phyloP scores from a whole-genome alignment of 495 filamentous ascomycete species.

The Podospora bellae-mahoneyi region DNA sequence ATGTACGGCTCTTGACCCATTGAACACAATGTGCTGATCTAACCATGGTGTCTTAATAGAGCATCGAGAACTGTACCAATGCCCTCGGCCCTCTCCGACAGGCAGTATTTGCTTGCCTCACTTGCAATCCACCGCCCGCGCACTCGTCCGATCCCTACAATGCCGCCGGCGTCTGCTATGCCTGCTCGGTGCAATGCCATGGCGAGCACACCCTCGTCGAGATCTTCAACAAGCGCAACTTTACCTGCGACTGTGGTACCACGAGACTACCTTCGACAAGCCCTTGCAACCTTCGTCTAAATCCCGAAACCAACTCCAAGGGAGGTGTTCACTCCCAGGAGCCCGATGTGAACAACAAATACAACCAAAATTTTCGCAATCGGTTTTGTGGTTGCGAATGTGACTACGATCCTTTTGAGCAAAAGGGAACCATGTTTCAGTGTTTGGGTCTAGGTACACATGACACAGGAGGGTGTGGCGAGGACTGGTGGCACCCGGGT shows the following conservation, averaged over 20 bases:
- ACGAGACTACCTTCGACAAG: constrained; percentile 65
- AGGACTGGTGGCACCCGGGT: constrained; percentile 99
- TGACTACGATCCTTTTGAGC: constrained; percentile 76
- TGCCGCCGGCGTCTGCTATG: constrained; percentile 87
- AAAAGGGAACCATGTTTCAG: constrained; percentile 99
- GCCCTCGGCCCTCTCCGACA: constrained; percentile 83
- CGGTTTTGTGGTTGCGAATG: constrained; percentile 87
- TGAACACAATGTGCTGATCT: not conserved
- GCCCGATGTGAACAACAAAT: constrained; percentile 70
- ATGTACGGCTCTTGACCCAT: constrained; percentile 48
- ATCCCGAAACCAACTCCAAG: constrained; percentile 68
- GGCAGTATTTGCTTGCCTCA: constrained; percentile 82
- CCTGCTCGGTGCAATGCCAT: constrained; percentile 94
- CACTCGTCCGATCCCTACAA: constrained; percentile 60
- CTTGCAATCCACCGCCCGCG: constrained; percentile 78
- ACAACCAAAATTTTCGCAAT: constrained; percentile 93
- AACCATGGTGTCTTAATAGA: constrained; percentile 42
- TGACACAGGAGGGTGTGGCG: constrained; percentile 84
- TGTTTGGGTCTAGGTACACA: constrained; percentile 80
- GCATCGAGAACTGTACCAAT: constrained; percentile 89
- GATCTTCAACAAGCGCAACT: constrained; percentile 91
- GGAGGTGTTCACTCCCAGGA: constrained; percentile 71
- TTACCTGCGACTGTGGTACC: constrained; percentile 96
- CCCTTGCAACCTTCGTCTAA: constrained; percentile 74
- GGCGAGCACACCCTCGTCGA: constrained; percentile 93